Evolutionary conservation across 148 eudicot genomes (phyloP).

Genomic region (Cornus controversa): DNA sequence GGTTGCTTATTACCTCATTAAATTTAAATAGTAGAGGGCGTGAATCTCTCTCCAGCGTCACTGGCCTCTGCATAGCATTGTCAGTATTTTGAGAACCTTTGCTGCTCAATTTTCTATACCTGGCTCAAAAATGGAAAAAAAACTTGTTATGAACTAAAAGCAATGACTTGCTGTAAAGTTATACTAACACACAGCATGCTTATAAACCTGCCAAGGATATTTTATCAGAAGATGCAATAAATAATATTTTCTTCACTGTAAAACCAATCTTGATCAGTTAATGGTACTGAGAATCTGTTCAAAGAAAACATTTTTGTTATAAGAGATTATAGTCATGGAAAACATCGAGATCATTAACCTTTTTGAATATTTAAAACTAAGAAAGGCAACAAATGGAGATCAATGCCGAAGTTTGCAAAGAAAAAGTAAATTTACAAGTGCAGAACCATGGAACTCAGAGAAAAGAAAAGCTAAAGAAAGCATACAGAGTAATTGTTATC

Average conservation of each 20-base stretch:
- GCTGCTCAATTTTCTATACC: conserved; percentile 59
- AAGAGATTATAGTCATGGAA: neutral
- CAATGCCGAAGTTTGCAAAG: too few species aligned
- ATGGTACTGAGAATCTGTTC: too few species aligned
- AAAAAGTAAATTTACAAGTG: too few species aligned
- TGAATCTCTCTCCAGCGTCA: conserved; percentile 57
- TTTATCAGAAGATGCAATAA: neutral
- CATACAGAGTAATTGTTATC: too few species aligned
- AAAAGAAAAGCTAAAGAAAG: too few species aligned
- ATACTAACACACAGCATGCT: neutral
- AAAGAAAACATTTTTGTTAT: too few species aligned
- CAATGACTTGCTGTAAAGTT: neutral
- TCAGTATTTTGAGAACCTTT: conserved; percentile 39
- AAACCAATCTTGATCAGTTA: too few species aligned
- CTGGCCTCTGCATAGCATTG: conserved; percentile 35
- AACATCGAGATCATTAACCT: too few species aligned
- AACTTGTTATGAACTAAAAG: neutral
- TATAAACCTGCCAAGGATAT: neutral
- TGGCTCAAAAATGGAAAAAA: conserved; percentile 26
- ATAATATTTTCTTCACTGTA: neutral
- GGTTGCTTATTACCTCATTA: conserved; percentile 66
- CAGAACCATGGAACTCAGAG: too few species aligned
- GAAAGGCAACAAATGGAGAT: too few species aligned
- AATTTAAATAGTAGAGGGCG: conserved; percentile 83
- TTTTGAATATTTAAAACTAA: too few species aligned